Percentiles rank a stretch among this genome's conserved stretches.
These are phyloP conservation scores for Rhododendron mucronatum DNA, from an alignment of 148 eudicot species.

Conservation along the genomic window DNA sequence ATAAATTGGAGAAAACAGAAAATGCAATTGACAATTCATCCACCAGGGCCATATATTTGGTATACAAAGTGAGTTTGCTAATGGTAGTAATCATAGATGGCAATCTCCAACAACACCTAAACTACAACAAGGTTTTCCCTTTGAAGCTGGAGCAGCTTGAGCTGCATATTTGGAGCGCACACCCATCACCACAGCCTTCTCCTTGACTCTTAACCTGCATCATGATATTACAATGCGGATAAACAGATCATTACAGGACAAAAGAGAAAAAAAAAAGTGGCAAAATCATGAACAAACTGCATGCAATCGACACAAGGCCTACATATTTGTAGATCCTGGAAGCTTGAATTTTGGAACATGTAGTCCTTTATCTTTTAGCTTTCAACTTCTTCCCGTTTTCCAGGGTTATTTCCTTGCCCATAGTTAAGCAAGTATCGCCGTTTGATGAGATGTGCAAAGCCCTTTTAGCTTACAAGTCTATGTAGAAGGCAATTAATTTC, in stretches of 20 bases:
- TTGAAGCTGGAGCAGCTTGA: conserved; percentile 32
- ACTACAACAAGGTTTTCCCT: conserved; percentile 23
- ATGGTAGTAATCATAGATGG: not conserved
- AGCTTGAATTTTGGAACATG: conserved; percentile 32
- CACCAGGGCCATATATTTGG: not conserved
- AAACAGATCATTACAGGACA: not conserved
- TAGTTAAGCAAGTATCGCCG: too few relatives aligned
- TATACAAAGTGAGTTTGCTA: not conserved
- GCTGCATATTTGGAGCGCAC: conserved; percentile 64
- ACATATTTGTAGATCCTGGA: conserved; percentile 76
- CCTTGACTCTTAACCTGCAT: conserved; percentile 69
- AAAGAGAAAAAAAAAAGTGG: not conserved
- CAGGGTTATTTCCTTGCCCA: conserved; percentile 12
- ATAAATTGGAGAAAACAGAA: not conserved
- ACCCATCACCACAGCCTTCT: conserved; percentile 63
- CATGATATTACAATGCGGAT: not conserved
- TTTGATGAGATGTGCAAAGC: too few relatives aligned
- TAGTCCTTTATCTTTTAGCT: conserved; percentile 31
- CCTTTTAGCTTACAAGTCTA: too few relatives aligned
- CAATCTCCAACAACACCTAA: not conserved
- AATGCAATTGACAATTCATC: not conserved
- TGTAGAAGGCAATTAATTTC: too few relatives aligned
- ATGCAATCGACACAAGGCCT: conserved; percentile 1
- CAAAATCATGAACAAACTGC: not conserved
- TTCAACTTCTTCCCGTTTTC: conserved; percentile 29